phyloP scores from a whole-genome alignment of 805 yeast species.

The Saccharomycopsis lassenensis region DNA sequence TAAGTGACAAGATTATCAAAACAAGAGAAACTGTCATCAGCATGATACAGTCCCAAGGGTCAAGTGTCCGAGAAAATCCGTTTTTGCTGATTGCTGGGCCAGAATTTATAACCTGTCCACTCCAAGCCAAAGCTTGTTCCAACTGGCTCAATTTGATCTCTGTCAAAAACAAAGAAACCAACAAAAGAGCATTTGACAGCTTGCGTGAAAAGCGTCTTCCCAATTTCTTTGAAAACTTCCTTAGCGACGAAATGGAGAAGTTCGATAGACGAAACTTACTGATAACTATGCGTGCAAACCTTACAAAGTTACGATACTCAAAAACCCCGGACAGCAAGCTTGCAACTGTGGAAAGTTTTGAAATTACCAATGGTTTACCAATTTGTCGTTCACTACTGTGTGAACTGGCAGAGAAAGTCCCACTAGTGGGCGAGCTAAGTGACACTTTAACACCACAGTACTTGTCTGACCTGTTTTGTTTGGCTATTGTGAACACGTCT shows the following conservation, averaged over 20 bases:
- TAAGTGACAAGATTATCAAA: slow-evolving; percentile 24
- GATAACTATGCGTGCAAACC: slow-evolving; percentile 28
- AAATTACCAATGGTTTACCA: slow-evolving; percentile 31
- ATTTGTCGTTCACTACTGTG: slow-evolving; percentile 29
- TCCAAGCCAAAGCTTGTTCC: slow-evolving; percentile 31
- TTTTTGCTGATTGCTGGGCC: slow-evolving; percentile 34
- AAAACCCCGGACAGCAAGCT: too few relatives aligned
- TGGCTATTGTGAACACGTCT: slow-evolving; percentile 34
- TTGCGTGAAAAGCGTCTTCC: neutral
- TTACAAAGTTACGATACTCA: slow-evolving; percentile 26
- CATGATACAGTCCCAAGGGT: slow-evolving; percentile 10
- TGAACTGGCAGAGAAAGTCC: slow-evolving; percentile 32
- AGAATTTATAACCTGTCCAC: slow-evolving; percentile 22
- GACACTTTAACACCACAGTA: slow-evolving; percentile 43
- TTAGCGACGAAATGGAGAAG: neutral
- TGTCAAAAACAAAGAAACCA: neutral
- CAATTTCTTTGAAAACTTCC: neutral
- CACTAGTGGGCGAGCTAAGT: slow-evolving; percentile 34
- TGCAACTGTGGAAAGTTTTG: slow-evolving; percentile 23
- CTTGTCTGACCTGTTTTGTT: slow-evolving; percentile 35
- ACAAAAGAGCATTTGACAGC: neutral
- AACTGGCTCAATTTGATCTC: slow-evolving; percentile 26
- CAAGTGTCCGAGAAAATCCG: neutral
- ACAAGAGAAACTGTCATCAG: slow-evolving; percentile 24
- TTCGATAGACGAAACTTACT: neutral